Evolutionary conservation across 1,284 basidiomycete genomes (phyloP).

Genomic region (Fomitopsis schrenkii): DNA sequence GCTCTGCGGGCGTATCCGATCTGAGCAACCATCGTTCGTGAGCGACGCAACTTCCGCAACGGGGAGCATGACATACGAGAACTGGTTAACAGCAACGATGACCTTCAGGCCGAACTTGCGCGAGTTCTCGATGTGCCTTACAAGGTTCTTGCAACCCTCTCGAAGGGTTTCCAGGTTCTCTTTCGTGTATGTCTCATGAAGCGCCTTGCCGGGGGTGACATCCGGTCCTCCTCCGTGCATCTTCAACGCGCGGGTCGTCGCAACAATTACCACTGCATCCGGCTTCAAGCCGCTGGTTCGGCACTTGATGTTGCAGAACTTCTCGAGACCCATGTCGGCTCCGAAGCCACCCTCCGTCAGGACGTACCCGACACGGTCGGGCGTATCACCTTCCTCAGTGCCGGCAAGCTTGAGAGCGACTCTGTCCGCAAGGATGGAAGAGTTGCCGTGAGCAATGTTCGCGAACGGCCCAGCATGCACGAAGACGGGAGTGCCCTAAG

Average conservation of each 20-base stretch:
- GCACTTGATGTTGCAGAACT: conserved; percentile 99
- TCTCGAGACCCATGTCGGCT: conserved; percentile 99
- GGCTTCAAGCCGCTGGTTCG: conserved; percentile 90
- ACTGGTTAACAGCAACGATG: conserved; percentile 94
- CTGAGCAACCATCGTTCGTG: conserved; percentile 33
- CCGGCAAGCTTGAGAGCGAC: conserved; percentile 97
- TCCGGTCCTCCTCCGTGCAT: conserved; percentile 99
- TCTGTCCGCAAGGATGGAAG: conserved; percentile 95
- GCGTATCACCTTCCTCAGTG: conserved; percentile 86
- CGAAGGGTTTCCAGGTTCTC: conserved; percentile 91
- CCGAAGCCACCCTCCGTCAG: conserved; percentile 99
- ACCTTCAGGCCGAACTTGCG: conserved; percentile 97
- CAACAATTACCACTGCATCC: conserved; percentile 94
- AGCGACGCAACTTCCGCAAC: background rate
- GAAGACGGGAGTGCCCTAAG: conserved; percentile 92
- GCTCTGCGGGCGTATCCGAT: conserved; percentile 88
- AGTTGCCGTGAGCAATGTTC: conserved; percentile 99
- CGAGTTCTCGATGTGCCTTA: conserved; percentile 93
- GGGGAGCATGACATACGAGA: conserved; percentile 60
- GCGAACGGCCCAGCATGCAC: conserved; percentile 99
- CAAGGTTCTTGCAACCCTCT: conserved; percentile 91
- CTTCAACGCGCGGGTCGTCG: conserved; percentile 96
- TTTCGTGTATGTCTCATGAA: conserved; percentile 91
- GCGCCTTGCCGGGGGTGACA: conserved; percentile 93
- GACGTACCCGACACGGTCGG: conserved; percentile 87